Evolutionary conservation across 768 basidiomycete species (phyloP).

Genomic region (Tricholoma sp.): DNA sequence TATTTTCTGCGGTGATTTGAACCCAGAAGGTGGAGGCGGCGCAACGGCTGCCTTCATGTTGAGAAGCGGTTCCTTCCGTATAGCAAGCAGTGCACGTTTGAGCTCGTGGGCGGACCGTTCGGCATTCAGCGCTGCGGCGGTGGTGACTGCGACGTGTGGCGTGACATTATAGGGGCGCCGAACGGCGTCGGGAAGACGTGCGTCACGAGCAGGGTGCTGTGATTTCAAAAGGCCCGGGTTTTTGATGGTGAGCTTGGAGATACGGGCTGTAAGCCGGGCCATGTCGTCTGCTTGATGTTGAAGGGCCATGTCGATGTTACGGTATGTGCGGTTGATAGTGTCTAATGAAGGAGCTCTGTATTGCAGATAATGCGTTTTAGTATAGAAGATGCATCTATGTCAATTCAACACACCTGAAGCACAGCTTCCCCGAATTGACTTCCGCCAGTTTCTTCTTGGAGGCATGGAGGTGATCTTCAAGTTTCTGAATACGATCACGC

Average conservation of each 20-base stretch:
- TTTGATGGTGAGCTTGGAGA: conserved; percentile 45
- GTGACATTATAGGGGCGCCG: conserved; percentile 41
- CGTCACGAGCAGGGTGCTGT: conserved; percentile 27
- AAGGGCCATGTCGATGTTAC: conserved; percentile 76
- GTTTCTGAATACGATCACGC: conserved; percentile 67
- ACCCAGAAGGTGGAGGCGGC: conserved; percentile 30
- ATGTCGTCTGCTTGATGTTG: conserved; percentile 56
- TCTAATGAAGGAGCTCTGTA: conserved; percentile 79
- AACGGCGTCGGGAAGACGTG: conserved; percentile 35
- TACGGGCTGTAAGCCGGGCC: conserved; percentile 42
- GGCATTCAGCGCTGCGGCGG: conserved; percentile 77
- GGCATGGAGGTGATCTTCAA: conserved; percentile 67
- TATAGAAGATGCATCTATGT: neutral
- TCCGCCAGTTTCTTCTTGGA: conserved; percentile 67
- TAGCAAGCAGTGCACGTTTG: conserved; percentile 59
- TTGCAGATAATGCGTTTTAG: conserved; percentile 1
- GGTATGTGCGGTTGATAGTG: conserved; percentile 76
- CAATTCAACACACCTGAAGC: conserved; percentile 48
- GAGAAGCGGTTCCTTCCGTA: conserved; percentile 59
- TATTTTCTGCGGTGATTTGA: conserved; percentile 31
- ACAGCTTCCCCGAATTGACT: conserved; percentile 54
- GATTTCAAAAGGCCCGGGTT: conserved; percentile 6
- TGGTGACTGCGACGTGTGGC: conserved; percentile 64
- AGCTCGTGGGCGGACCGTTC: conserved; percentile 69
- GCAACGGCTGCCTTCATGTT: conserved; percentile 47